These are phyloP conservation scores for Diospyros kaki DNA, from an alignment of 148 eudicot species.

Conservation along the genomic window DNA sequence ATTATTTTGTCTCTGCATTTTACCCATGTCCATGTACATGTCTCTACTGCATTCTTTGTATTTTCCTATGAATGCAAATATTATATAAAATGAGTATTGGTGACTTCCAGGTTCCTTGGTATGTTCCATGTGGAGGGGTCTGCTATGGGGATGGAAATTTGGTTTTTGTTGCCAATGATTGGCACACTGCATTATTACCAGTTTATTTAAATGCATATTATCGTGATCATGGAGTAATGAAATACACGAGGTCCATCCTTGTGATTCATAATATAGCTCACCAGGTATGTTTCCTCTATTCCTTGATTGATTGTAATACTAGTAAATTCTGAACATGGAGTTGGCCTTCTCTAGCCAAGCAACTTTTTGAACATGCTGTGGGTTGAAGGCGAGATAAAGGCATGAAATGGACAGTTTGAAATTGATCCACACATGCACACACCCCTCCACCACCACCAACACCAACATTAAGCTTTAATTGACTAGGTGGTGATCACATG, in stretches of 20 bases:
- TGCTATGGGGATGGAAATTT: conserved; percentile 98
- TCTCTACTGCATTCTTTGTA: background rate
- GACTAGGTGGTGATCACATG: too few species aligned
- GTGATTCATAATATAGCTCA: conserved; percentile 97
- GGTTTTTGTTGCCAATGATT: conserved; percentile 95
- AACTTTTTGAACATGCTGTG: background rate
- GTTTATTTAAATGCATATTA: conserved; percentile 96
- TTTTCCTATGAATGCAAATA: background rate
- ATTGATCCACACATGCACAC: background rate
- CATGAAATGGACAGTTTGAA: background rate
- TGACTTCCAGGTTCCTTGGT: conserved; percentile 85
- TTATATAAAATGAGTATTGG: background rate
- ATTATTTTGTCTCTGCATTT: too few species aligned
- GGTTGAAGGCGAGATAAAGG: background rate
- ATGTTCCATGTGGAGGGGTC: conserved; percentile 95
- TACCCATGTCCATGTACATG: too few species aligned
- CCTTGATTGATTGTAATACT: background rate
- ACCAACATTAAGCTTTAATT: too few species aligned
- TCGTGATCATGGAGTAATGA: conserved; percentile 86
- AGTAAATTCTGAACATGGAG: background rate
- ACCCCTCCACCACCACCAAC: too few species aligned
- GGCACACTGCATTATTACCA: conserved; percentile 96
- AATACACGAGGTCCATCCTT: conserved; percentile 72
- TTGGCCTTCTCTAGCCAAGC: background rate
- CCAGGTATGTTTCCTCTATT: conserved; percentile 54